Evolutionary conservation across 805 yeast species (phyloP).

Genomic region (Hanseniaspora hatyaiensis): DNA sequence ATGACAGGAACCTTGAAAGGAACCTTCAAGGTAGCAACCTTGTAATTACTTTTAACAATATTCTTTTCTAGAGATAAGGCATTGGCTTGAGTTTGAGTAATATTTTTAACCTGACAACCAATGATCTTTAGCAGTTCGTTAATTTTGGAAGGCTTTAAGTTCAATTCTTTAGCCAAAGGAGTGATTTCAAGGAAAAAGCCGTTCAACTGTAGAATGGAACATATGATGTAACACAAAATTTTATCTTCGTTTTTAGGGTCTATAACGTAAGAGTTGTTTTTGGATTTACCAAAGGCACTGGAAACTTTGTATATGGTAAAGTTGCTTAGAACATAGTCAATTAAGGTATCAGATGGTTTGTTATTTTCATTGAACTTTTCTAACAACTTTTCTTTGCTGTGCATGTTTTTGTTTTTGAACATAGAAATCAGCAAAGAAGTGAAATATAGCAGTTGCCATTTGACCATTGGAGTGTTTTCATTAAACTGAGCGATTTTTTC

Average conservation of each 20-base stretch:
- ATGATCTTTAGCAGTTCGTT: slow-evolving; percentile 60
- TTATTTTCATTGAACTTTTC: slow-evolving; percentile 38
- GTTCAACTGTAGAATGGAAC: slow-evolving; percentile 62
- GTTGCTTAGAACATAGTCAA: slow-evolving; percentile 59
- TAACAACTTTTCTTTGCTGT: slow-evolving; percentile 46
- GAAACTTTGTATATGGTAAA: slow-evolving; percentile 54
- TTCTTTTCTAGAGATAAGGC: slow-evolving; percentile 55
- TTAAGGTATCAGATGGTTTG: slow-evolving; percentile 57
- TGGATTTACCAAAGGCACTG: slow-evolving; percentile 58
- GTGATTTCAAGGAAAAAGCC: slow-evolving; percentile 62
- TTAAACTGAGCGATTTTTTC: slow-evolving; percentile 36
- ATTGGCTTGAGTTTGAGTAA: slow-evolving; percentile 63
- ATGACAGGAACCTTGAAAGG: slow-evolving; percentile 84
- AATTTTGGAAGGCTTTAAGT: slow-evolving; percentile 64
- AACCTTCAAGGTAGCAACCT: slow-evolving; percentile 71
- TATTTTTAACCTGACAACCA: slow-evolving; percentile 68
- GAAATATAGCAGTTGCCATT: slow-evolving; percentile 63
- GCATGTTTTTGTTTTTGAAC: slow-evolving; percentile 57
- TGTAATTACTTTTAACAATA: slow-evolving; percentile 45
- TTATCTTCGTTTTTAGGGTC: slow-evolving; percentile 87
- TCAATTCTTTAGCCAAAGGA: slow-evolving; percentile 75
- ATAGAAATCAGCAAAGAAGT: slow-evolving; percentile 71
- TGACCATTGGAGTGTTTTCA: slow-evolving; percentile 39
- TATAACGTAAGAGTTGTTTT: slow-evolving; percentile 61
- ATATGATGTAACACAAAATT: slow-evolving; percentile 65